Percentiles rank a stretch among this genome's conserved stretches.
Evolutionary conservation across 768 basidiomycete species (phyloP).

Genomic region (Phanerochaete sordida): DNA sequence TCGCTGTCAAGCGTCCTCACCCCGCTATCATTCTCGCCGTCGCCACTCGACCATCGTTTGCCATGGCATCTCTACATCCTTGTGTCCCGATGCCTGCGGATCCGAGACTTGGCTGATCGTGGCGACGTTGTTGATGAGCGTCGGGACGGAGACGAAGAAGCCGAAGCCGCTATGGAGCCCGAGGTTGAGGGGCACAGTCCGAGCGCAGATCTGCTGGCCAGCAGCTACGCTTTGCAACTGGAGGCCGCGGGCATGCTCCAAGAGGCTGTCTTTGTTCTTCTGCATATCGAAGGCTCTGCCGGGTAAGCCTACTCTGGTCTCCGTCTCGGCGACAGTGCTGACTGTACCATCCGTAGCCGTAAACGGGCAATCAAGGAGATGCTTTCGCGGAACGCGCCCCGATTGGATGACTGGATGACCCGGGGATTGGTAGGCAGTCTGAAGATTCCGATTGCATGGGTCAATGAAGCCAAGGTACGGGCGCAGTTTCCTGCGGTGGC

Average conservation of each 20-base stretch:
- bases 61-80: conserved; percentile 93
- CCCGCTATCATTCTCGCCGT: conserved; percentile 71
- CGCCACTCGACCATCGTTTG: conserved; percentile 76
- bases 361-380: conserved; percentile 81
- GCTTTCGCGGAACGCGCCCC: conserved; percentile 62
- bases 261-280: conserved; percentile 83
- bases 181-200: conserved; percentile 73
- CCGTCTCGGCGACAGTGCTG: background rate
- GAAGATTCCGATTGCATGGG: conserved; percentile 81
- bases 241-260: conserved; percentile 79
- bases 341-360: conserved; percentile 46
- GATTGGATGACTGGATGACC: conserved; percentile 69
- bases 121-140: conserved; percentile 39
- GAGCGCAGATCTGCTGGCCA: conserved; percentile 78
- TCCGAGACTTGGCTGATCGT: conserved; percentile 88
- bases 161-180: conserved; percentile 35
- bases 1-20: conserved; percentile 67
- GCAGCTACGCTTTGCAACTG: conserved; percentile 82
- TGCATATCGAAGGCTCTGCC: conserved; percentile 78
- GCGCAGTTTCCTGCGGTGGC: background rate
- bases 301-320: conserved; percentile 51
- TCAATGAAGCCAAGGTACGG: conserved; percentile 83
- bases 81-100: conserved; percentile 75
- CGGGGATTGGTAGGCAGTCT: conserved; percentile 72
- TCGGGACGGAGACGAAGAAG: conserved; percentile 31